These are phyloP conservation scores for Gillenia trifoliata DNA, from an alignment of 306 rosid genomes.

Conservation along the genomic window DNA sequence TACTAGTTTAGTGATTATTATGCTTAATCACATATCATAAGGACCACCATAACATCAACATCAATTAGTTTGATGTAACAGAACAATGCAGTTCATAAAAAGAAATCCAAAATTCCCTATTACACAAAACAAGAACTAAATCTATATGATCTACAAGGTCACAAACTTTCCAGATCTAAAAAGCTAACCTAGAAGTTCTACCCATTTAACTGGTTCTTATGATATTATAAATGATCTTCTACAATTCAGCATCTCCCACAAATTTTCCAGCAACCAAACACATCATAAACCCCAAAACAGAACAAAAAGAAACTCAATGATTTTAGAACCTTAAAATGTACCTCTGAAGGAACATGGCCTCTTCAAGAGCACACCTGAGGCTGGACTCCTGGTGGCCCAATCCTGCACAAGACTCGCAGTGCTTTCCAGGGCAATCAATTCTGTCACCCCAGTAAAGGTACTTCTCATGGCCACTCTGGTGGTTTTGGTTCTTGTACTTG, in stretches of 20 bases:
- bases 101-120: not conserved
- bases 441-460: constrained; percentile 81
- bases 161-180: not conserved
- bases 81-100: not conserved
- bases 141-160: not conserved
- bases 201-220: not conserved
- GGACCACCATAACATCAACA: not conserved
- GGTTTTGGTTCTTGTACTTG: constrained; percentile 1
- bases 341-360: constrained; percentile 71
- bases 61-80: not conserved
- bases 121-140: not conserved
- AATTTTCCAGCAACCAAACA: constrained; percentile 13
- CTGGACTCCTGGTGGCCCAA: constrained; percentile 97
- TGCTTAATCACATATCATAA: not conserved
- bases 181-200: not conserved
- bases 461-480: constrained; percentile 31
- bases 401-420: constrained; percentile 79
- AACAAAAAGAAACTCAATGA: constrained; percentile 3
- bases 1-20: not conserved
- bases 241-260: not conserved
- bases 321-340: not conserved
- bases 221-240: not conserved
- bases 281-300: not conserved
- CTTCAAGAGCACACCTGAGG: constrained; percentile 94
- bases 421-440: constrained; percentile 96